Conservation (phyloP, 176 grass and related monocot species). For the Typha latifolia region DNA sequence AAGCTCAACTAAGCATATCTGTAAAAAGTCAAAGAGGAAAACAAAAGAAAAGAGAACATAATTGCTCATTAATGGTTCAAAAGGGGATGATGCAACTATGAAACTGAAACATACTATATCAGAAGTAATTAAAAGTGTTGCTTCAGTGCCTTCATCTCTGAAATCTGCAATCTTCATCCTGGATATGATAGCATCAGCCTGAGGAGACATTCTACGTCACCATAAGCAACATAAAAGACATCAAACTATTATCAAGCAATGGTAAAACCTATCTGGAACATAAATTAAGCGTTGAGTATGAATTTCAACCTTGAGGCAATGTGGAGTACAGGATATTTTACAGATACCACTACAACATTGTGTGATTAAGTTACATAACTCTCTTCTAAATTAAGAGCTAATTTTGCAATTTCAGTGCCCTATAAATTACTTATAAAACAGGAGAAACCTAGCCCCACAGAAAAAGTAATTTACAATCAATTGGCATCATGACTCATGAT, state of each 20-base stretch:
- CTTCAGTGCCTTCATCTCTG: constrained; percentile 38
- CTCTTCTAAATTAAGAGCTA: no score
- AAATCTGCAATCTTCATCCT: constrained; percentile 67
- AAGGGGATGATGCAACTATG: background rate
- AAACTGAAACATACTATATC: constrained; percentile 73
- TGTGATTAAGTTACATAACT: no score
- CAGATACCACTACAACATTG: no score
- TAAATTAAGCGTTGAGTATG: no score
- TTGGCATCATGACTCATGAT: no score
- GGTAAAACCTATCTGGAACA: background rate
- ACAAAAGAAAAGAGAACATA: background rate
- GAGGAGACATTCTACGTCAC: background rate
- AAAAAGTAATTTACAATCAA: no score
- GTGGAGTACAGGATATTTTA: no score
- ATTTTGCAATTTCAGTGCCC: no score
- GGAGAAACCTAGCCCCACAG: no score
- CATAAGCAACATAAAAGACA: background rate
- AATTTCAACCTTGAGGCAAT: no score
- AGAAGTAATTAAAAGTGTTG: constrained; percentile 77
- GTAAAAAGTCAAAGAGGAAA: background rate
- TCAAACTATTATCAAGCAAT: background rate
- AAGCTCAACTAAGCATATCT: background rate
- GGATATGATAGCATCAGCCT: constrained; percentile 89
- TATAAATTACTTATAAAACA: no score
- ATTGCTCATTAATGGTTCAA: background rate